Percentiles rank a stretch among this genome's conserved stretches.
phyloP scores from a whole-genome alignment of 805 yeast genomes.

The Lachancea quebecensis region DNA sequence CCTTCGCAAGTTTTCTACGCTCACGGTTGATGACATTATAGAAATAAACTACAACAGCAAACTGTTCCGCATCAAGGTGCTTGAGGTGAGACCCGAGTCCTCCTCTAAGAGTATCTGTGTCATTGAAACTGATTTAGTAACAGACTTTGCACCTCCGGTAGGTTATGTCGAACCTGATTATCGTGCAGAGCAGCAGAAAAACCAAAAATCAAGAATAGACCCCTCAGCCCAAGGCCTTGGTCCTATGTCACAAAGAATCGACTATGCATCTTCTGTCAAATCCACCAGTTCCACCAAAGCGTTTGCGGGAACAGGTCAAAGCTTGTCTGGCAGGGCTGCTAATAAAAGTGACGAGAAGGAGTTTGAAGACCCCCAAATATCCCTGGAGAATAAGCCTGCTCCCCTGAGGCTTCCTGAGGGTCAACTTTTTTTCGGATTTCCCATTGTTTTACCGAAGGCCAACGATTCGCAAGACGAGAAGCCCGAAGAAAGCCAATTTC shows the following conservation, averaged over 20 bases:
- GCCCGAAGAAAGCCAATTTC: slow-evolving; percentile 31
- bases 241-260: slow-evolving; percentile 61
- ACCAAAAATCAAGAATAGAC: slow-evolving; percentile 27
- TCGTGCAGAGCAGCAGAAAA: slow-evolving; percentile 28
- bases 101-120: slow-evolving; percentile 72
- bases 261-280: slow-evolving; percentile 53
- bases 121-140: slow-evolving; percentile 91
- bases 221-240: slow-evolving; percentile 42
- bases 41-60: slow-evolving; percentile 79
- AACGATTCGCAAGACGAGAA: slow-evolving; percentile 29
- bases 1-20: slow-evolving; percentile 78
- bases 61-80: slow-evolving; percentile 68
- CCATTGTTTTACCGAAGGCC: slow-evolving; percentile 45
- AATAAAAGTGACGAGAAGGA: slow-evolving; percentile 14
- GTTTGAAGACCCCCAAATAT: slow-evolving; percentile 37
- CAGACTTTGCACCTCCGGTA: slow-evolving; percentile 98
- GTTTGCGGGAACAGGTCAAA: slow-evolving; percentile 62
- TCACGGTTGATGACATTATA: slow-evolving; percentile 77
- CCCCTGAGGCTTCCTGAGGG: slow-evolving; percentile 74
- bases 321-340: slow-evolving; percentile 55
- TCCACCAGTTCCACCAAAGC: slow-evolving; percentile 14
- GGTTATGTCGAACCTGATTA: slow-evolving; percentile 94
- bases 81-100: slow-evolving; percentile 80
- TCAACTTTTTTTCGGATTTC: slow-evolving; percentile 90
- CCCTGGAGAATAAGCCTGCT: slow-evolving; percentile 58